phyloP scores from a whole-genome alignment of 306 rosid species.

The Urtica urens region DNA sequence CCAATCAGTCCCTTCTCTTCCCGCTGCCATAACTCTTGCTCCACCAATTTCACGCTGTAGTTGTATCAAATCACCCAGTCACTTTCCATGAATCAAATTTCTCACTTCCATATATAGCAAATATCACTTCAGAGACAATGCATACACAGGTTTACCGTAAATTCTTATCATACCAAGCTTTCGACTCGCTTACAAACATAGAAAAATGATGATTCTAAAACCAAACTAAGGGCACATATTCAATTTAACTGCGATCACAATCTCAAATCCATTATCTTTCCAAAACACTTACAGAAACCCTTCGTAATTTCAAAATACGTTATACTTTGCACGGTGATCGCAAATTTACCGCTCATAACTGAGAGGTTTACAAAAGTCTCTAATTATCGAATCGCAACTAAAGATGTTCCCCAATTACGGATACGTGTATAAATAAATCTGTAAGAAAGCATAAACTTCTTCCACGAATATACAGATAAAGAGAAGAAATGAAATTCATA shows the following conservation, averaged over 20 bases:
- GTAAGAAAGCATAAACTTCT: neutral
- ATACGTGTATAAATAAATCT: neutral
- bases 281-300: conserved; percentile 5
- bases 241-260: neutral
- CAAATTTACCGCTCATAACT: no score
- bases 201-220: no score
- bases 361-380: no score
- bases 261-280: neutral
- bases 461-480: neutral
- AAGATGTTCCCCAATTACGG: neutral
- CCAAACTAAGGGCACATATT: neutral
- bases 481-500: neutral
- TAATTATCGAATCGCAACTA: neutral
- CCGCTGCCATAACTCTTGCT: conserved; percentile 97
- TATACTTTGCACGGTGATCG: no score
- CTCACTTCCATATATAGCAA: no score
- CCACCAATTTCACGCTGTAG: conserved; percentile 90
- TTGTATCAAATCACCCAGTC: neutral
- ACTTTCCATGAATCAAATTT: neutral
- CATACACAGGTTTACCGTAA: no score
- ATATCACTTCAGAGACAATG: no score
- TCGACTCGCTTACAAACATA: no score
- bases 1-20: conserved; percentile 98
- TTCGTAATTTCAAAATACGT: neutral
- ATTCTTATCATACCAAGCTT: neutral